Percentiles rank a stretch among this genome's conserved stretches.
Conservation (phyloP, 2,329 filamentous ascomycete species). For the Colletotrichum sp. region DNA sequence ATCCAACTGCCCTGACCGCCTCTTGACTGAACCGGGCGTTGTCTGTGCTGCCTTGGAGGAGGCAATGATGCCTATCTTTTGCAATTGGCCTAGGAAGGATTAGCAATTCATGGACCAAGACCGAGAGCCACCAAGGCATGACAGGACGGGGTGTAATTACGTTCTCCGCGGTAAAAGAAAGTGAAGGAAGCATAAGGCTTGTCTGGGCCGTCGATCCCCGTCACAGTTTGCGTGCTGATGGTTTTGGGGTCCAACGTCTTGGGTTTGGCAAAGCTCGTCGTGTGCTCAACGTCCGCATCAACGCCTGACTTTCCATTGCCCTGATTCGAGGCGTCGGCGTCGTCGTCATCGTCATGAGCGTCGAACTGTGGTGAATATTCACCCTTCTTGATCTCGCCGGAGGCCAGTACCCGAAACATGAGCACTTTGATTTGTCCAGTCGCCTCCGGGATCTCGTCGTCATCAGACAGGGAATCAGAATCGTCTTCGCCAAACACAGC, state of each 20-base stretch:
- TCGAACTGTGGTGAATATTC: slow-evolving; percentile 99
- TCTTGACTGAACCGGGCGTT: slow-evolving; percentile 68
- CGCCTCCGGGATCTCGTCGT: slow-evolving; percentile 91
- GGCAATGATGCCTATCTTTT: slow-evolving; percentile 91
- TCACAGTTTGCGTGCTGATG: slow-evolving; percentile 99
- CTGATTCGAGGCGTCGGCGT: slow-evolving; percentile 54
- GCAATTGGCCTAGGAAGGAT: slow-evolving; percentile 74
- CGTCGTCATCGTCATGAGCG: slow-evolving; percentile 92
- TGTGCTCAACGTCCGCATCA: slow-evolving; percentile 90
- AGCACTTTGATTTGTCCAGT: slow-evolving; percentile 98
- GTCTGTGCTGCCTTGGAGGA: slow-evolving; percentile 69
- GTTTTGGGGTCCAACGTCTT: slow-evolving; percentile 96
- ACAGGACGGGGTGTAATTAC: slow-evolving; percentile 61
- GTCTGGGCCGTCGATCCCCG: slow-evolving; percentile 93
- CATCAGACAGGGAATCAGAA: slow-evolving; percentile 74
- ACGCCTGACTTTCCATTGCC: slow-evolving; percentile 63
- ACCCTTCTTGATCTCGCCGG: slow-evolving; percentile 95
- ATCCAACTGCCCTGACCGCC: slow-evolving; percentile 83
- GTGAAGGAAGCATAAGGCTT: slow-evolving; percentile 97
- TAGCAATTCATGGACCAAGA: background rate
- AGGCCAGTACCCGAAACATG: slow-evolving; percentile 92
- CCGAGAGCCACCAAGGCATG: background rate
- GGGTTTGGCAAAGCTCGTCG: slow-evolving; percentile 95
- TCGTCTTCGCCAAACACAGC: slow-evolving; percentile 72
- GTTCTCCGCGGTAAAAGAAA: slow-evolving; percentile 95